Evolutionary conservation across 306 rosid species (phyloP).

Genomic region (Benincasa hispida): DNA sequence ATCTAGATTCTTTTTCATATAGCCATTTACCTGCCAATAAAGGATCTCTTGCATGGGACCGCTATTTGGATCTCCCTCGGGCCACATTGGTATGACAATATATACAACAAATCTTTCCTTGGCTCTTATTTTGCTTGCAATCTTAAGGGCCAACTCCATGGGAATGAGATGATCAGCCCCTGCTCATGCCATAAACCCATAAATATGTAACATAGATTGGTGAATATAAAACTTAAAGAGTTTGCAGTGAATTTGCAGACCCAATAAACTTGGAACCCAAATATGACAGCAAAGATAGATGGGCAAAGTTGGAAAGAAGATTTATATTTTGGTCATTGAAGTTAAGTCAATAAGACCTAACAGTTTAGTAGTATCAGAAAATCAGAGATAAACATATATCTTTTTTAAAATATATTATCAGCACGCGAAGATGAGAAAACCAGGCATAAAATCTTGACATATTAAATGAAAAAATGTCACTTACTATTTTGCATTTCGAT

Average conservation of each 20-base stretch:
- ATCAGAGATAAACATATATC: not conserved
- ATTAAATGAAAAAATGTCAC: not conserved
- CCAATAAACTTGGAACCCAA: not conserved
- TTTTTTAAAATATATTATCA: not conserved
- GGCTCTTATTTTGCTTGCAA: constrained; percentile 71
- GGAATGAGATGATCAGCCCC: constrained; percentile 98
- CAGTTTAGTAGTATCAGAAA: not conserved
- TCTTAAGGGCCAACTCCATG: constrained; percentile 88
- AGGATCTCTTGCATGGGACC: constrained; percentile 89
- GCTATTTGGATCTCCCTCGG: constrained; percentile 85
- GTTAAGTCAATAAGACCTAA: not conserved
- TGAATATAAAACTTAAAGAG: not conserved
- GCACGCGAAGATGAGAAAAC: not conserved
- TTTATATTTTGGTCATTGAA: not conserved
- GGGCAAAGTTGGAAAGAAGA: not conserved
- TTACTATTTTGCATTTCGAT: not conserved
- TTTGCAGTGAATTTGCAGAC: not conserved
- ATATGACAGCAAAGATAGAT: not conserved
- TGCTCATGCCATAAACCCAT: constrained; percentile 22
- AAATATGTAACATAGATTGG: constrained; percentile 4
- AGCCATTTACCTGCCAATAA: constrained; percentile 74
- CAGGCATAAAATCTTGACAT: not conserved
- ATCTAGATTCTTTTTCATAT: not conserved
- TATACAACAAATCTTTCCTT: constrained; percentile 87
- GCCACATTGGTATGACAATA: constrained; percentile 85